Base-by-base conservation (phyloP, 495 filamentous ascomycete species). In the Podospora sp. region DNA sequence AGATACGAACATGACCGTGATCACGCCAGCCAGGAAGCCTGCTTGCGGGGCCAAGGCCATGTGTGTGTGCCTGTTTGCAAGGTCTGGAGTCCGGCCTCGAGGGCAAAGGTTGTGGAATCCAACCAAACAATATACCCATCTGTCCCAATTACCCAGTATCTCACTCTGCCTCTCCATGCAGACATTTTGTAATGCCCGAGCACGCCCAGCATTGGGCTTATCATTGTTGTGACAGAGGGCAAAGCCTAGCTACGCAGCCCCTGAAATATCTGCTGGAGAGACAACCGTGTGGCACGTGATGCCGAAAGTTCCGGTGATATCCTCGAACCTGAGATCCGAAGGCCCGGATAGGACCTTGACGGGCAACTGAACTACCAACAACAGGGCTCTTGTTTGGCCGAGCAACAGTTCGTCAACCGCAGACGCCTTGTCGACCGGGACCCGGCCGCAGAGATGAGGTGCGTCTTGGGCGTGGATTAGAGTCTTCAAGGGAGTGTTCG, bases 1-100 rank as follows among this genome's bases (percentile, higher is more conserved):
- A 68, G 70, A 72, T 70, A 72, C 65, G 72, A 70, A 74, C 68
- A 69, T 61, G 65, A 40, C 59, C 62, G 60, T 57, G 64, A 33
- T 29, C 60, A 62, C 65, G 49, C 49, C 67, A 59, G 33, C 65
- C 66, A 52, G 65, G 49, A 63, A 66, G 69, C 52, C 55, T 65
- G 65, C 60, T 67, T 61, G 58, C 69, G 73, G 72, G 68, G 63
- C 62, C 65, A 59, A 62, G 35, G 60, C 46, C 60, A 26, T 62
- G 60, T 24, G 24, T 46, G 16, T 50, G 35, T 27, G 57, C 26
- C 57, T 59, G 26, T 46, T n/a, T 46, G 11, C 14, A 18, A 46
- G 40, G 40, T 46, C 40, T 46, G 40, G 40, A 18, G 40, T 11
- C 40, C 14, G 5, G 40, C 5, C 40, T 11, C 12, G 5, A 46